Base-by-base conservation (phyloP, 805 yeast genomes). In the Pichia californica region DNA sequence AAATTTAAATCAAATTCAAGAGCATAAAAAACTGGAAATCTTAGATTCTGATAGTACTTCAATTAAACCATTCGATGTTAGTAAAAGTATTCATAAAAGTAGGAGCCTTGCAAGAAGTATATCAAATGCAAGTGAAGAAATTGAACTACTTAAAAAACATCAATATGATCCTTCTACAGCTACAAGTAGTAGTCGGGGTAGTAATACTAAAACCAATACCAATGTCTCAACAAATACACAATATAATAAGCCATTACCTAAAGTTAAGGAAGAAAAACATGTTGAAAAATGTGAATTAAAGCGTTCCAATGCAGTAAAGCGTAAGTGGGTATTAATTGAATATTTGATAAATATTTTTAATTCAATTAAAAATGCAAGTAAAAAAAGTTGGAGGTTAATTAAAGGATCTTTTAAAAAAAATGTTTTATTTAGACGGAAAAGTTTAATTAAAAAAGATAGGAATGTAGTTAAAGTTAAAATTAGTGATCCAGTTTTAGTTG, bases 281-380 rank as follows among this genome's bases (percentile, higher is more conserved):
- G 27, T 38, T 15, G 49, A 53, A 8, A 40, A 58, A 18, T 39
- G 47, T 21, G 52, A 55, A 16, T 44, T 63, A 16, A 56, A 51
- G 33, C 49, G 67, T 38, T 51, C 62, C 0, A 60, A 60, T 39
- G 67, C 67, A 9, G 53, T 55, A n/a, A 55, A 52, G 39, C 48
- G 66, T 31, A 63, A 57, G 38, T 38, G 49, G 2, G 62, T 63
- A 3, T 58, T 66, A 60, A 36, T 63, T 11, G 50, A 57, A 2
- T 39, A 29, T 16, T 27, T 62, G 6, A 15, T 49, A 3, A 20
- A 20, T 5, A 26, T 58, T 6, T 31, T 54, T 6, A 40, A 45
- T 8, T 39, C 40, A 14, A 14, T 53, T 14, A 56, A 48, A 33
- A n/a, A 20, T 1, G 40, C 36, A 15, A 32, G 48, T 3, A 47